Percentiles rank a stretch among this genome's conserved stretches.
Evolutionary conservation across 176 grass and related monocot genomes (phyloP).

Genomic region (Otatea glauca): DNA sequence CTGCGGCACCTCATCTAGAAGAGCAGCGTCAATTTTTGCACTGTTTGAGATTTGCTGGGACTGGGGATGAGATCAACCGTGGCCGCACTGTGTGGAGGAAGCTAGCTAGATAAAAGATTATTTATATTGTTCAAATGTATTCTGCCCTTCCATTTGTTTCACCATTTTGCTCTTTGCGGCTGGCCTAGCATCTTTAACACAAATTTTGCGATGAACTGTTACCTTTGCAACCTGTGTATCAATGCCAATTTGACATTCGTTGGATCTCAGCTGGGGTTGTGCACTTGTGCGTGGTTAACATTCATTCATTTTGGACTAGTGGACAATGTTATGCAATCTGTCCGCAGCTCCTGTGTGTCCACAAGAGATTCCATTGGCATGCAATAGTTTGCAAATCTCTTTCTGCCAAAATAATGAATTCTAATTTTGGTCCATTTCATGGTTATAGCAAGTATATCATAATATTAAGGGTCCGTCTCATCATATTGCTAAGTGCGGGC

Average conservation of each 20-base stretch:
- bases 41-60: conserved; percentile 73
- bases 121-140: conserved; percentile 22
- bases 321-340: neutral
- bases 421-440: neutral
- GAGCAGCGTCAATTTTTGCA: conserved; percentile 70
- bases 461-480: neutral
- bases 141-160: conserved; percentile 14
- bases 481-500: neutral
- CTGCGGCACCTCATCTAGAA: conserved; percentile 41
- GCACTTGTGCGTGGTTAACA: neutral
- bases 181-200: conserved; percentile 14
- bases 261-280: conserved; percentile 4
- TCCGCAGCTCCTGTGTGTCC: neutral
- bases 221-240: conserved; percentile 32
- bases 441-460: neutral
- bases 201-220: conserved; percentile 49
- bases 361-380: neutral
- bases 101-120: conserved; percentile 57
- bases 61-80: conserved; percentile 83
- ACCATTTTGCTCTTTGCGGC: conserved; percentile 22
- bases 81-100: conserved; percentile 91
- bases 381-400: neutral
- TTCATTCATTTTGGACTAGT: conserved; percentile 22
- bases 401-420: neutral
- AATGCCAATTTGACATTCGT: conserved; percentile 25